Evolutionary conservation across 306 rosid genomes (phyloP), one percentile per base, ranked within the genome.

Genomic region (Vigna hirtella): DNA sequence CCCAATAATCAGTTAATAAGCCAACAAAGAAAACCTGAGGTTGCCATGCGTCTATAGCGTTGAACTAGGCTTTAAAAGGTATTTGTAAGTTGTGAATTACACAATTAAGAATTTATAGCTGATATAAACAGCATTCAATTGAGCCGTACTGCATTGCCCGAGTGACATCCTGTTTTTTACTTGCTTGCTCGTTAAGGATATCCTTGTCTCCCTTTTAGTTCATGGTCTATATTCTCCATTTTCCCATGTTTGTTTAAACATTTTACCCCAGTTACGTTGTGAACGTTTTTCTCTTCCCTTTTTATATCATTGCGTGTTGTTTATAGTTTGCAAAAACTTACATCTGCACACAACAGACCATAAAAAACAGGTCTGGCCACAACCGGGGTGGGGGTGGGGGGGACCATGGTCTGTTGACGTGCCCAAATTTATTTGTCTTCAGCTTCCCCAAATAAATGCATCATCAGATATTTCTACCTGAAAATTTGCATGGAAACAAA

Each of bases 371-470:
- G 79, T 56, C 74, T 78, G 88, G 55, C 75, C 64, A 42, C 73
- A 40, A 63, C 67, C 67, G 43, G 67, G 38, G 66, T 16, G 67
- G 53, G 38, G 66, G n/a, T 9, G 67, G 26, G 77, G 84, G 77
- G 89, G 86, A 85, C 89, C 89, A 57, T 64, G 68, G 47, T 69
- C 66, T 64, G 66, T 70, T 78, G 81, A 58, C 79, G 50, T 85
- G 86, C 67, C 24, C 50, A 76, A 74, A 43, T 57, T 70, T 48
- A 70, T 20, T 52, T 79, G 82, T 71, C 67, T 83, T 42, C 62
- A 38, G 72, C 76, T 71, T 79, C 75, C 42, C 53, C 32, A 66
- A 61, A 73, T 66, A 59, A 78, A 64, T 50, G 56, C 72, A 20
- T 51, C 45, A 51, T 40, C 45, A 52, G 52, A 64, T 20, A 55